Evolutionary conservation across 2,329 filamentous ascomycete genomes (phyloP).

Genomic region (Pyrenochaeta sp.): DNA sequence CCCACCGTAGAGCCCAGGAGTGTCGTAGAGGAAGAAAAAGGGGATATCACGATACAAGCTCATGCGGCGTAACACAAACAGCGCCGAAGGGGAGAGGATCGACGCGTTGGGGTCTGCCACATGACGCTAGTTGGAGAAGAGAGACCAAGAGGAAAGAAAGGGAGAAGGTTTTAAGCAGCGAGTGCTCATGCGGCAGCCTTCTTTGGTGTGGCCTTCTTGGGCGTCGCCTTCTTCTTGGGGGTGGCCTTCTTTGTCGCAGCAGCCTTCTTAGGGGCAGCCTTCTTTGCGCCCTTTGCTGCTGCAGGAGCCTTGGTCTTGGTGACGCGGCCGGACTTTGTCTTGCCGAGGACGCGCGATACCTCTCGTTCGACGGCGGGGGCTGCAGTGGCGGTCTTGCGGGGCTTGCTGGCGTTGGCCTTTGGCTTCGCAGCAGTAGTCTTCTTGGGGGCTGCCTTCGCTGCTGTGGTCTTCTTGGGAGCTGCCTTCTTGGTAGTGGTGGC

Average conservation of each 20-base stretch:
- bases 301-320: conserved; percentile 69
- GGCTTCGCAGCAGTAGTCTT: conserved; percentile 42
- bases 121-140: conserved; percentile 29
- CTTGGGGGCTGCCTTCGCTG: conserved; percentile 53
- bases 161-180: conserved; percentile 13
- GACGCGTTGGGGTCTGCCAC: conserved; percentile 15
- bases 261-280: conserved; percentile 49
- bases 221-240: conserved; percentile 58
- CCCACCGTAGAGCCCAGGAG: conserved; percentile 12
- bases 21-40: conserved; percentile 34
- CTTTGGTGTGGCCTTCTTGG: conserved; percentile 57
- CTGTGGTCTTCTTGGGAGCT: conserved; percentile 33
- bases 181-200: conserved; percentile 45
- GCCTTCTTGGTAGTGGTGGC: conserved; percentile 25
- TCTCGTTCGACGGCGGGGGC: conserved; percentile 74
- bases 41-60: conserved; percentile 45
- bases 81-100: conserved; percentile 3
- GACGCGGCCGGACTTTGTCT: conserved; percentile 88
- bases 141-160: conserved; percentile 38
- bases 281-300: conserved; percentile 26
- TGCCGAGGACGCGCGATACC: conserved; percentile 71
- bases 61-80: conserved; percentile 9
- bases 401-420: conserved; percentile 58
- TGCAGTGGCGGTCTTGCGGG: conserved; percentile 56
- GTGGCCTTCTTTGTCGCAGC: conserved; percentile 53